These are phyloP conservation scores for Fusarium globosum DNA, from an alignment of 2,329 filamentous ascomycete species.

Conservation along the genomic window DNA sequence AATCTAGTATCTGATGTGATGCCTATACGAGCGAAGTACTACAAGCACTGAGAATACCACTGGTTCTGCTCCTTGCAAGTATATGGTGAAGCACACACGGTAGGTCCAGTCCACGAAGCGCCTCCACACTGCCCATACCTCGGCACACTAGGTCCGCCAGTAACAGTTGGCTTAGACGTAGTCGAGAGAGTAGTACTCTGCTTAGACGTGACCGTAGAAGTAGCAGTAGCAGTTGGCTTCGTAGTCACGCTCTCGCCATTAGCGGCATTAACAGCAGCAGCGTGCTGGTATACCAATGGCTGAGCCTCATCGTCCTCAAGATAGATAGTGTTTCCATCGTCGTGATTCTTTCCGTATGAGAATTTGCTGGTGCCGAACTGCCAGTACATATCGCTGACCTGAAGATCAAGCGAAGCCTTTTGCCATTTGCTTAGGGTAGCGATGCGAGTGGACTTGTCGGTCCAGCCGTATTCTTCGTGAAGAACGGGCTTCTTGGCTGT, in stretches of 20 bases:
- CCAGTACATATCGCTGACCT: conserved; percentile 66
- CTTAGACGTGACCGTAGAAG: neutral
- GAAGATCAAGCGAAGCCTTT: conserved; percentile 57
- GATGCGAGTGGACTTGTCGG: conserved; percentile 56
- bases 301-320: conserved; percentile 61
- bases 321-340: conserved; percentile 68
- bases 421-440: conserved; percentile 63
- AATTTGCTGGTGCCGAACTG: conserved; percentile 63
- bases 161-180: conserved; percentile 19
- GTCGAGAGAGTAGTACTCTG: conserved; percentile 5
- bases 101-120: conserved; percentile 25
- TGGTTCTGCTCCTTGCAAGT: conserved; percentile 31
- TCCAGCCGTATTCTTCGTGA: conserved; percentile 54
- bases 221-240: neutral
- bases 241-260: conserved; percentile 38
- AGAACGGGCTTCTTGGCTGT: conserved; percentile 60
- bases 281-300: conserved; percentile 57
- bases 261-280: conserved; percentile 54
- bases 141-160: conserved; percentile 10
- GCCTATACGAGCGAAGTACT: neutral
- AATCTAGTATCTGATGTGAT: neutral
- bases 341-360: conserved; percentile 64
- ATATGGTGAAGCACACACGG: conserved; percentile 11
- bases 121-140: conserved; percentile 31
- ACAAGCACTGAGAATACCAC: conserved; percentile 35